Evolutionary conservation across 2,329 filamentous ascomycete genomes (phyloP).

Genomic region (Parastagonospora avenae): DNA sequence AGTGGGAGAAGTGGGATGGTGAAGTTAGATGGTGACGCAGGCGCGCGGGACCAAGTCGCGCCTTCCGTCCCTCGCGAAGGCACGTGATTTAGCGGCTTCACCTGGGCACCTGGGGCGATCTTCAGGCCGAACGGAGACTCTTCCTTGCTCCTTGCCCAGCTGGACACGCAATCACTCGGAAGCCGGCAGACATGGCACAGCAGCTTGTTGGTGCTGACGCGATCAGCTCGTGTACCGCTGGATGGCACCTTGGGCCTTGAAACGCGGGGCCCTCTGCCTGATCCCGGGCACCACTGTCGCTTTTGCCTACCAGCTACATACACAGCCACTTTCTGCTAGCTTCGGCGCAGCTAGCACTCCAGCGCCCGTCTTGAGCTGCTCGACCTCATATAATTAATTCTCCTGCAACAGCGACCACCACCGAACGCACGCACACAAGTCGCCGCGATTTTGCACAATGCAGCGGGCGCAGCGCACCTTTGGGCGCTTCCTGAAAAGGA

Average conservation of each 20-base stretch:
- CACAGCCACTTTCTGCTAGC: conserved; percentile 5
- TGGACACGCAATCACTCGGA: conserved; percentile 2
- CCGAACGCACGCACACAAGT: conserved; percentile 8
- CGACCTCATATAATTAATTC: too few relatives aligned
- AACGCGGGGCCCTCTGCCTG: not conserved
- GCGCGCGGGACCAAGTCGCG: conserved; percentile 7
- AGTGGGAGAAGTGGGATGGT: not conserved
- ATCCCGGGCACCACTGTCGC: not conserved
- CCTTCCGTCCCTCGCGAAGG: too few relatives aligned
- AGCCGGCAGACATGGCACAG: not conserved
- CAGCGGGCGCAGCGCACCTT: conserved; percentile 76
- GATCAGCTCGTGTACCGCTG: too few relatives aligned
- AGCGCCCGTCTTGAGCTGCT: not conserved
- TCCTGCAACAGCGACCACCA: too few relatives aligned
- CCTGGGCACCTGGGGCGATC: too few relatives aligned
- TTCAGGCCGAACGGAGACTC: too few relatives aligned
- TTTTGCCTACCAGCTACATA: not conserved
- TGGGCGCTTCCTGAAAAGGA: conserved; percentile 71
- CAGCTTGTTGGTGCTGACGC: too few relatives aligned
- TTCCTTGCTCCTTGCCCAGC: not conserved
- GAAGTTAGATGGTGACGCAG: conserved; percentile 6
- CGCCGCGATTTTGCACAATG: conserved; percentile 55
- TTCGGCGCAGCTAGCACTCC: conserved; percentile 6
- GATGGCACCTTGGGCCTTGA: not conserved
- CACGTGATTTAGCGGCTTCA: too few relatives aligned